Evolutionary conservation across 768 basidiomycete species (phyloP).

Genomic region (Cystofilobasidium ferigula): DNA sequence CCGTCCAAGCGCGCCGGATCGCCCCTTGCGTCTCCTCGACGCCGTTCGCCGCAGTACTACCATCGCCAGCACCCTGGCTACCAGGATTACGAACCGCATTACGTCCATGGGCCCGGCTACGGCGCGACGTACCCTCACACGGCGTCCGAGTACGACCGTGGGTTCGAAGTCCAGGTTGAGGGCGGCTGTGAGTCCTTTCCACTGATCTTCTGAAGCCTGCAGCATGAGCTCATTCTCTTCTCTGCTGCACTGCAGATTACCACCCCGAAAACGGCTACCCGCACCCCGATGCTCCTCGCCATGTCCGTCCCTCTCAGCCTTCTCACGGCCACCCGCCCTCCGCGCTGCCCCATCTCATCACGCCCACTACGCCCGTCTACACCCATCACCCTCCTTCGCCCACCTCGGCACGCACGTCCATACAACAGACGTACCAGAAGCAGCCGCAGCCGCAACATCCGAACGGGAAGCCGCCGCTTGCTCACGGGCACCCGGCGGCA

Average conservation of each 20-base stretch:
- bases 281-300: neutral
- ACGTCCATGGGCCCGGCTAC: neutral
- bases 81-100: neutral
- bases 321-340: neutral
- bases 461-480: neutral
- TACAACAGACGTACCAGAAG: neutral
- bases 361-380: neutral
- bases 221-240: too few species aligned
- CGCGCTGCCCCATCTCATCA: neutral
- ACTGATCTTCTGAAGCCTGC: too few species aligned
- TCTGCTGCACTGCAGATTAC: neutral
- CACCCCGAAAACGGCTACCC: neutral
- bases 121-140: neutral
- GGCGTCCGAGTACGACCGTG: neutral
- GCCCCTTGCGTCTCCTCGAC: neutral
- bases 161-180: constrained; percentile 2
- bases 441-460: neutral
- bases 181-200: neutral
- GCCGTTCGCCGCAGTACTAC: neutral
- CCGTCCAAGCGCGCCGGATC: neutral
- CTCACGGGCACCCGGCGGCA: neutral
- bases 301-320: neutral
- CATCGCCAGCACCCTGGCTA: neutral
- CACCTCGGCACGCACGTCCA: neutral
- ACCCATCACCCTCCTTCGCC: neutral